Evolutionary conservation across 2,329 filamentous ascomycete genomes (phyloP).

Genomic region (Fusarium subglutinans): DNA sequence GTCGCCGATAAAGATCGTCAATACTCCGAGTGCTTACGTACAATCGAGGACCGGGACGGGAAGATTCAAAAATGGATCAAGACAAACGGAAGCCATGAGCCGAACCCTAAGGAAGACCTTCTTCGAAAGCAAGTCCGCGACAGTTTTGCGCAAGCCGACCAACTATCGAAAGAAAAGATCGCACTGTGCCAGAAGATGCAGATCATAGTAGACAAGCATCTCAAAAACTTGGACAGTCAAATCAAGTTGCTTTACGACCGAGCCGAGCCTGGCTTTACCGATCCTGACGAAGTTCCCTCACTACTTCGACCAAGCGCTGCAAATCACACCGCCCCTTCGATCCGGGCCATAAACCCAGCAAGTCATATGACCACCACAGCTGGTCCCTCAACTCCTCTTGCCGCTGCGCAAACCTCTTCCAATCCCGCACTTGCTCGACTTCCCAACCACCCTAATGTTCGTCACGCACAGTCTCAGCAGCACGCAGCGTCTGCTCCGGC

Average conservation of each 20-base stretch:
- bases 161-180: slow-evolving; percentile 79
- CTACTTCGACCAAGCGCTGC: slow-evolving; percentile 67
- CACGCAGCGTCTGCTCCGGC: slow-evolving; percentile 66
- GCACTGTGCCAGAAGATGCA: slow-evolving; percentile 72
- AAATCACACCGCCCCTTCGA: slow-evolving; percentile 56
- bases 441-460: slow-evolving; percentile 57
- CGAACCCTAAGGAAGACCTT: slow-evolving; percentile 78
- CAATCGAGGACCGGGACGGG: slow-evolving; percentile 76
- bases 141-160: slow-evolving; percentile 74
- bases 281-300: slow-evolving; percentile 71
- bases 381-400: slow-evolving; percentile 41
- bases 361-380: slow-evolving; percentile 45
- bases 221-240: slow-evolving; percentile 68
- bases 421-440: slow-evolving; percentile 55
- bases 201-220: slow-evolving; percentile 69
- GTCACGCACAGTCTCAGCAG: slow-evolving; percentile 60
- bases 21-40: slow-evolving; percentile 73
- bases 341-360: slow-evolving; percentile 55
- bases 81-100: slow-evolving; percentile 75
- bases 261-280: slow-evolving; percentile 68
- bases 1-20: slow-evolving; percentile 81
- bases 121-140: slow-evolving; percentile 73
- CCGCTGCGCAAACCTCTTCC: slow-evolving; percentile 46
- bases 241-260: slow-evolving; percentile 70
- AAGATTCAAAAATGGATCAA: slow-evolving; percentile 86